Evolutionary conservation across 2,329 filamentous ascomycete genomes (phyloP), one percentile per base, ranked within the genome.

Genomic region (Claviceps citrina): DNA sequence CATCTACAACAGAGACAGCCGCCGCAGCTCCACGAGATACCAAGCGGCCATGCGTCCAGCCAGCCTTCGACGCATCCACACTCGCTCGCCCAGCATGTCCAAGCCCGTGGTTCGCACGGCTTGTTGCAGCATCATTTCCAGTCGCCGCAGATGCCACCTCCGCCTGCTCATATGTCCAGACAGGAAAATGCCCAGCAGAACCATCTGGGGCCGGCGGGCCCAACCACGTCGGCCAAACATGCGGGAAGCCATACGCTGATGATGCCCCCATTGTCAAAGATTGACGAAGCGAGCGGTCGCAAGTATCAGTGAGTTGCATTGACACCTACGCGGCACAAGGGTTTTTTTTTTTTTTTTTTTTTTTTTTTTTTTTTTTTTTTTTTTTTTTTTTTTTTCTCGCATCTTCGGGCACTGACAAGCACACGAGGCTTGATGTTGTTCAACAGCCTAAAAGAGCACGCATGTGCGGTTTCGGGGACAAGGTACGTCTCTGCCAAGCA

Each of bases 391-490:
- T n/a, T n/a, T n/a, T n/a, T n/a, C n/a, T n/a, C n/a, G n/a, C n/a
- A n/a, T n/a, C n/a, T n/a, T n/a, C 18, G n/a, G 25, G n/a, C 5
- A 10, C 51, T 54, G 41, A 57, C 38, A 10, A 13, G 27, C 27
- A 25, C 28, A 20, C 41, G 48, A 81, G 78, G 45, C 71, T 94
- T 38, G 68, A 79, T 48, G 84, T 95, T 44, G 78, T 84, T 49
- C 91, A 98, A 64, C 86, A 96, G 60, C 91, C 91, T 38, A 72
- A 84, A 52, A 78, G 91, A 52, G 91, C 91, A 48, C 83, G 91
- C 45, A 96, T 96, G 91, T 98, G 91, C 65, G 91, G 91, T 7
- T 98, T 96, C 64, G 91, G 91, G 46, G 91, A 98, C 66, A 98
- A 96, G 73, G 84, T 91, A 63, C 18, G 20, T 25, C 10, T 22